A percentile compares a stretch with the other conserved stretches of the same genome.
Conservation (phyloP, 2,329 filamentous ascomycete species). For the Talaromyces sp. region DNA sequence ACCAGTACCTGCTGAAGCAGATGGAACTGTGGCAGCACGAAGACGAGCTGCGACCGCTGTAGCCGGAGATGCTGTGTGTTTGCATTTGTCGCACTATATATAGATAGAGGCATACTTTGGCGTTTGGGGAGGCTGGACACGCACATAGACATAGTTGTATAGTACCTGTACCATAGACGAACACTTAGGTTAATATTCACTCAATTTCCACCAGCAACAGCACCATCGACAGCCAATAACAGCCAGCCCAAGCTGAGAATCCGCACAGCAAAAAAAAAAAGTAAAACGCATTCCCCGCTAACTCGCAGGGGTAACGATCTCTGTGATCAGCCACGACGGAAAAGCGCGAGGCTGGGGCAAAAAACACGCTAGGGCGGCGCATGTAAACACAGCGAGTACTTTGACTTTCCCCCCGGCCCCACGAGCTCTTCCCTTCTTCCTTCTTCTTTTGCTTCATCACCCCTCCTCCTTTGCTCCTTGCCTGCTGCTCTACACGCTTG, state of each 20-base stretch:
- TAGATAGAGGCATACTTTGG: constrained; percentile 11
- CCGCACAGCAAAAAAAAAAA: too few relatives aligned
- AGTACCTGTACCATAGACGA: neutral
- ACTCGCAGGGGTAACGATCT: neutral
- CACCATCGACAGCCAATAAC: neutral
- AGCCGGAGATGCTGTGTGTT: neutral
- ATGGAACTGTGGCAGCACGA: constrained; percentile 49
- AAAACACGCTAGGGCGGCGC: constrained; percentile 18
- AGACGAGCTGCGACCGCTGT: constrained; percentile 1
- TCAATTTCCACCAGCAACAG: neutral
- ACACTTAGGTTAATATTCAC: neutral
- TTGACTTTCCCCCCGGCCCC: constrained; percentile 7
- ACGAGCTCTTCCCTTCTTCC: neutral
- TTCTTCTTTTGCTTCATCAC: neutral
- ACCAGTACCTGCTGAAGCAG: constrained; percentile 77
- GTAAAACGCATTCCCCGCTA: neutral
- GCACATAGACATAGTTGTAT: constrained; percentile 4
- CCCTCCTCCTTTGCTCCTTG: neutral
- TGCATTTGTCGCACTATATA: neutral
- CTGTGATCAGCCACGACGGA: neutral
- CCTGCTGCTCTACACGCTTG: neutral
- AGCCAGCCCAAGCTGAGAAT: neutral
- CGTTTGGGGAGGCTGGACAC: constrained; percentile 6
- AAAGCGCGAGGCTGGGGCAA: constrained; percentile 7
- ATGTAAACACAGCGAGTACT: constrained; percentile 24